These are phyloP conservation scores for Starmerella khaoyaiensis DNA, from an alignment of 805 yeast genomes.

Conservation along the genomic window DNA sequence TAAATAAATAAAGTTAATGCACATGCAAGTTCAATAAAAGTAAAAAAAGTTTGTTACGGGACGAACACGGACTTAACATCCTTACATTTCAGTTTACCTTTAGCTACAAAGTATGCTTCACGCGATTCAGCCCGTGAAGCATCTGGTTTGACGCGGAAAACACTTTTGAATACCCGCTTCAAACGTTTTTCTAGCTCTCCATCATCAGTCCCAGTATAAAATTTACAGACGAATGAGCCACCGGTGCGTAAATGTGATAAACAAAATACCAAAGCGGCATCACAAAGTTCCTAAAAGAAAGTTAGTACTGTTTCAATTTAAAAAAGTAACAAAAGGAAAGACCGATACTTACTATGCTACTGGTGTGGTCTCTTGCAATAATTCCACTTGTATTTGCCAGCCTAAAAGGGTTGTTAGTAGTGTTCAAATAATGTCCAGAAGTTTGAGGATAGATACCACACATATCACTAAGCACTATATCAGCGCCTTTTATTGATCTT, in stretches of 20 bases:
- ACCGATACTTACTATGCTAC: conserved; percentile 47
- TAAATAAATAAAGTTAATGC: conserved; percentile 5
- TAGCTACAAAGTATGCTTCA: conserved; percentile 70
- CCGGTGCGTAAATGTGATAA: conserved; percentile 52
- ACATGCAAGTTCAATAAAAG: too few relatives aligned
- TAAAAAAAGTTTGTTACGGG: not conserved
- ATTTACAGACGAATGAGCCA: conserved; percentile 73
- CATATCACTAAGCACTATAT: conserved; percentile 69
- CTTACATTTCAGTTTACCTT: conserved; percentile 29
- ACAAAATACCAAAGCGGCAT: conserved; percentile 73
- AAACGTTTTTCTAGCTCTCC: conserved; percentile 46
- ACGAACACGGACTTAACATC: conserved; percentile 7
- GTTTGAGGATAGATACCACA: conserved; percentile 46
- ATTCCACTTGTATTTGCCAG: conserved; percentile 86
- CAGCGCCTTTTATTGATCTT: conserved; percentile 30
- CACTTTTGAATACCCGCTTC: conserved; percentile 45
- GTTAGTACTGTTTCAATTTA: conserved; percentile 6
- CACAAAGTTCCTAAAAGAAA: conserved; percentile 54
- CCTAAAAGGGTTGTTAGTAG: conserved; percentile 81
- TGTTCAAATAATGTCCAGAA: conserved; percentile 41
- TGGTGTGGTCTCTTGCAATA: conserved; percentile 64
- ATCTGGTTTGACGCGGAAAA: conserved; percentile 60
- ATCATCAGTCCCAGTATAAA: conserved; percentile 75
- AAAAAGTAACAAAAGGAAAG: not conserved
- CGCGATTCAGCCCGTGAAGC: conserved; percentile 70